Conservation (phyloP, 176 grass and related monocot genomes). For the Cymbopogon citratus region DNA sequence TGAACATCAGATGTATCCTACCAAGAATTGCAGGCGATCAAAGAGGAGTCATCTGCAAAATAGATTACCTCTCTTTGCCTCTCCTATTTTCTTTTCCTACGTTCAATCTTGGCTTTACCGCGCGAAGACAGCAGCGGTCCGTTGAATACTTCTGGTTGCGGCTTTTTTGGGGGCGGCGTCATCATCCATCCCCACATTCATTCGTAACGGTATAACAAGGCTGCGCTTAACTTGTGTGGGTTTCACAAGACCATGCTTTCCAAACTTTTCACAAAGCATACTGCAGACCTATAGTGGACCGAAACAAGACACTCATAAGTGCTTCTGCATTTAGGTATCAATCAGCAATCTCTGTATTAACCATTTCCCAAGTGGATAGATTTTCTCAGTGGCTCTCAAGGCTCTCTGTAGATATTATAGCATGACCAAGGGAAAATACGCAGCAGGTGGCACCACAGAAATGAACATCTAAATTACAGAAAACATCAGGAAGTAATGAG, state of each 20-base stretch:
- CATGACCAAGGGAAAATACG: neutral
- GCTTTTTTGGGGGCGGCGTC: conserved; percentile 57
- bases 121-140: conserved; percentile 79
- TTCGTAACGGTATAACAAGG: conserved; percentile 71
- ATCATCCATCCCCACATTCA: conserved; percentile 90
- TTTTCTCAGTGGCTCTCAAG: neutral
- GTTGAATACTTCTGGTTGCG: conserved; percentile 55
- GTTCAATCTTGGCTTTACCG: conserved; percentile 80
- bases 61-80: conserved; percentile 81
- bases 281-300: conserved; percentile 62
- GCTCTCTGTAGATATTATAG: neutral
- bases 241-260: conserved; percentile 72
- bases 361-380: neutral
- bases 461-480: neutral
- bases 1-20: neutral
- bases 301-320: neutral
- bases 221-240: conserved; percentile 79
- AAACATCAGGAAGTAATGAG: neutral
- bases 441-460: neutral
- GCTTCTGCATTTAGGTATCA: neutral
- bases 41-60: neutral
- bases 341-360: neutral
- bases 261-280: conserved; percentile 80
- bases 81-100: conserved; percentile 87
- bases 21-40: neutral